Evolutionary conservation across 1,284 basidiomycete genomes (phyloP), one percentile per base, ranked within the genome.

Genomic region (Ustilago xerochloae): DNA sequence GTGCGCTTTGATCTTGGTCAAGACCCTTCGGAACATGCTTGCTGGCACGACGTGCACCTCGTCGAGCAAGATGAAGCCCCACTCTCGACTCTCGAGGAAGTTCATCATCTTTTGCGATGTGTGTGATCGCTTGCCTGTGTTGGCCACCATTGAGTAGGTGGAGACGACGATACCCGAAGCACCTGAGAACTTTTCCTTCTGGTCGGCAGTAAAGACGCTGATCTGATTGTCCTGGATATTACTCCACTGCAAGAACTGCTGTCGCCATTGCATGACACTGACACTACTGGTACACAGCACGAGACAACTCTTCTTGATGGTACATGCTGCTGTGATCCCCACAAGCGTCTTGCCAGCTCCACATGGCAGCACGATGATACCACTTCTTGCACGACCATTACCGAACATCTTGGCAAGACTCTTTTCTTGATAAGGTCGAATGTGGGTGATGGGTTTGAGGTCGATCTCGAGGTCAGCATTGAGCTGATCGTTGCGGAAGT

Each of bases 281-380:
- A 84, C 82, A 60, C 78, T 81, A 64, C 81, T 81, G n/a, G 81
- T 84, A 86, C 96, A 98, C 47, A 99, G 87, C 28, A 99, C 94
- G n/a, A 99, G 88, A 81, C 94, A 96, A 30, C 94, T 97, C 87
- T 99, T 99, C 87, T 97, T 97, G 87, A 99, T 97, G 18, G 97
- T 99, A 82, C 95, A 98, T 12, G 97, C 97, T 4, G 97, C 97
- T 0, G 97, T 99, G 81, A 99, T 98, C 16, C 97, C 97, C 6
- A 99, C 97, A 4, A 99, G 89, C 10, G 97, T 99, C 87, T 99
- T 99, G 48, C 97, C 97, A 30, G 97, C 97, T 66, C 97, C 97
- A 83, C 97, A 99, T 38, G 97, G 97, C 30, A 99, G 87, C 4
- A 99, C 97, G 72, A 99, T 99, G 79, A 99, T 99, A 4, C 97